Evolutionary conservation across 164 flowering plant species (phyloP).

Genomic region (Chloranthus sessilifolius): DNA sequence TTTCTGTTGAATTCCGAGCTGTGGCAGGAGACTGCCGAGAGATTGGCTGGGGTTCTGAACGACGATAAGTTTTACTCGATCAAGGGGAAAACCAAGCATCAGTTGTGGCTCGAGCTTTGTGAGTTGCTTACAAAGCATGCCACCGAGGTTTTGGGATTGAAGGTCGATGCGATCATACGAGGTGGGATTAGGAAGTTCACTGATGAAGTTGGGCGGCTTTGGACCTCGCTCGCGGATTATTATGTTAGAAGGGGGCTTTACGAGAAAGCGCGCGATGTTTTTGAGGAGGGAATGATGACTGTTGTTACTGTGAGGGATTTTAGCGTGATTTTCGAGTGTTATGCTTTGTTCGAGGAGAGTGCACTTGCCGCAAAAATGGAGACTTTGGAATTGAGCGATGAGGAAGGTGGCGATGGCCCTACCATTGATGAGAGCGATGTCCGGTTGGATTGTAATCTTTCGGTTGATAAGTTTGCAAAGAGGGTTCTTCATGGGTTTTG

Average conservation of each 20-base stretch:
- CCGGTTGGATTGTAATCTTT: constrained; percentile 39
- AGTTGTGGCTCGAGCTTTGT: constrained; percentile 86
- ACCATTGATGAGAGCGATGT: constrained; percentile 30
- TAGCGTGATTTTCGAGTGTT: constrained; percentile 82
- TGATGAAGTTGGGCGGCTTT: constrained; percentile 85
- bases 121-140: constrained; percentile 80
- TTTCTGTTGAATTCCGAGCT: constrained; percentile 58
- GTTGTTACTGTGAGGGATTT: constrained; percentile 93
- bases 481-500: constrained; percentile 64
- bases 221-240: constrained; percentile 93
- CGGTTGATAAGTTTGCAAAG: constrained; percentile 37
- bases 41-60: constrained; percentile 84
- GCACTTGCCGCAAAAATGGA: constrained; percentile 69
- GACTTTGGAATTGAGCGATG: constrained; percentile 45
- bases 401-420: constrained; percentile 26
- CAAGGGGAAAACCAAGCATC: constrained; percentile 81
- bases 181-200: constrained; percentile 96
- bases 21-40: constrained; percentile 91
- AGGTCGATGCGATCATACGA: constrained; percentile 89
- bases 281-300: constrained; percentile 86
- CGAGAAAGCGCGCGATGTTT: constrained; percentile 88
- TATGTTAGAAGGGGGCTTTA: constrained; percentile 67
- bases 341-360: constrained; percentile 87
- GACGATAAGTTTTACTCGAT: constrained; percentile 73
- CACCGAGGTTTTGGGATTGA: constrained; percentile 70